A percentile compares a stretch with the other conserved stretches of the same genome.
Conservation (phyloP, 176 grass and related monocot species). For the Triticum turgidum region DNA sequence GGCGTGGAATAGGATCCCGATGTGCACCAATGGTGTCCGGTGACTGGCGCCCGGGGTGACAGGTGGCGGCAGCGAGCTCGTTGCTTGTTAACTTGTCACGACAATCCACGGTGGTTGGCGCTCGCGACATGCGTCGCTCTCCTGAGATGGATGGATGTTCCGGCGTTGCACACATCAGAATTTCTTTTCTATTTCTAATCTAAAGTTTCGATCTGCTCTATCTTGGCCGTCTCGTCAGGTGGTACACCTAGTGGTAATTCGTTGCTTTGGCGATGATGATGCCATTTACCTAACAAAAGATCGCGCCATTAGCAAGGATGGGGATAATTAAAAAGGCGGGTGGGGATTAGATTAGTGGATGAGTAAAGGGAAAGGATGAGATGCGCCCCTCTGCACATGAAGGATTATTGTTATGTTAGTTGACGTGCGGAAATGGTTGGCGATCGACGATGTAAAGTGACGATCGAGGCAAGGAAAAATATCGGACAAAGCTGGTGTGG, state of each 20-base stretch:
- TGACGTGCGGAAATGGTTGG: slow-evolving; percentile 6
- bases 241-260: neutral
- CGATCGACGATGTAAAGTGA: neutral
- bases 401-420: neutral
- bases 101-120: slow-evolving; percentile 16
- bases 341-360: neutral
- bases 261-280: slow-evolving; percentile 1
- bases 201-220: neutral
- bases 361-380: slow-evolving; percentile 22
- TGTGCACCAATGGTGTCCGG: neutral
- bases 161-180: neutral
- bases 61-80: slow-evolving; percentile 6
- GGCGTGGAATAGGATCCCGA: neutral
- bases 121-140: slow-evolving; percentile 26
- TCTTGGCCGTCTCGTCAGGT: neutral
- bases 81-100: neutral
- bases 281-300: slow-evolving; percentile 32
- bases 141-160: neutral
- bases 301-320: neutral
- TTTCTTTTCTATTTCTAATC: neutral
- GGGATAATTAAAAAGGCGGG: neutral
- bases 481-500: slow-evolving; percentile 19
- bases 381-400: neutral
- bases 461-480: neutral
- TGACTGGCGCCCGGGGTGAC: neutral